Conservation (phyloP, 1,139 yeast genomes). For the Cylindricascospora bacillispora region DNA sequence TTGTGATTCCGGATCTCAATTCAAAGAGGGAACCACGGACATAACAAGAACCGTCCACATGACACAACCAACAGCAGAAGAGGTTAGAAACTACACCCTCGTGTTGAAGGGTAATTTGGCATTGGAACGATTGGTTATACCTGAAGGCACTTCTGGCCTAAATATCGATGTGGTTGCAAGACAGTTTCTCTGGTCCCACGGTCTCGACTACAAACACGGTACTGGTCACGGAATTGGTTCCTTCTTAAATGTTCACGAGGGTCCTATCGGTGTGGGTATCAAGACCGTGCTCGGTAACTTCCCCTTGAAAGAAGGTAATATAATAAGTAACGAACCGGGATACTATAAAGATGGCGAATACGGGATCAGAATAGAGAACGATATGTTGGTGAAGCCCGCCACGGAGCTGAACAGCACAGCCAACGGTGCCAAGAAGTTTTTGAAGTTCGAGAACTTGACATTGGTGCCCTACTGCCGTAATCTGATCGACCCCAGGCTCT, state of each 20-base stretch:
- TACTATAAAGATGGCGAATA: slow-evolving; percentile 84
- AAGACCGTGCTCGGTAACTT: slow-evolving; percentile 28
- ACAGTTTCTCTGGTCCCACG: slow-evolving; percentile 74
- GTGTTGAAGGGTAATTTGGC: slow-evolving; percentile 90
- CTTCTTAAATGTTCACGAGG: slow-evolving; percentile 88
- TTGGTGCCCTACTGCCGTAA: slow-evolving; percentile 75
- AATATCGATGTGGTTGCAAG: slow-evolving; percentile 81
- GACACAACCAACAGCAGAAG: slow-evolving; percentile 53
- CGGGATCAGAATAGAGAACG: slow-evolving; percentile 89
- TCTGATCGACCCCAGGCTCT: slow-evolving; percentile 45
- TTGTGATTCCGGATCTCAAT: slow-evolving; percentile 91
- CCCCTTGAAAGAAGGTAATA: slow-evolving; percentile 44
- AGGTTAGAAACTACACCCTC: slow-evolving; percentile 65
- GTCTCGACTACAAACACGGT: slow-evolving; percentile 90
- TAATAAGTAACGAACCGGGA: slow-evolving; percentile 92
- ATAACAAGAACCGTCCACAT: slow-evolving; percentile 88
- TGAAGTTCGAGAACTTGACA: slow-evolving; percentile 76
- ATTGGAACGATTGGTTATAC: slow-evolving; percentile 64
- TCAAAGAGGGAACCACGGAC: slow-evolving; percentile 90
- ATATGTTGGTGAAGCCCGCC: slow-evolving; percentile 39
- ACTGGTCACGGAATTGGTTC: slow-evolving; percentile 98
- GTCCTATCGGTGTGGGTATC: slow-evolving; percentile 86
- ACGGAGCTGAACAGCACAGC: slow-evolving; percentile 18
- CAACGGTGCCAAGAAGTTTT: slow-evolving; percentile 46
- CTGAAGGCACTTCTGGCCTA: slow-evolving; percentile 77